A percentile compares a stretch with the other conserved stretches of the same genome.
These are phyloP conservation scores for Ambrosiella cleistominuta DNA, from an alignment of 2,329 filamentous ascomycete genomes.

Conservation along the genomic window DNA sequence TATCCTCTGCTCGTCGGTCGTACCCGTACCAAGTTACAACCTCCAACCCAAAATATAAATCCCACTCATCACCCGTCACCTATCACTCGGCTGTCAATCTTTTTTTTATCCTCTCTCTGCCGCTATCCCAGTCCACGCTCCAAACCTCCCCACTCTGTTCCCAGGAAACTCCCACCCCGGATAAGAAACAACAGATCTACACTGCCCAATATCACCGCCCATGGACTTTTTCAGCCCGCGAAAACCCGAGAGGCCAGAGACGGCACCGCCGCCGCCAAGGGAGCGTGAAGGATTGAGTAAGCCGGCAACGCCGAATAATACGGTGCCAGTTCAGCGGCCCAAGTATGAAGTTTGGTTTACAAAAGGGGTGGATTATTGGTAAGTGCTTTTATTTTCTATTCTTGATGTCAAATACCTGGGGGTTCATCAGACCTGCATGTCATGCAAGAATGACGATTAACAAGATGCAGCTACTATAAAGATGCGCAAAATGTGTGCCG, in stretches of 20 bases:
- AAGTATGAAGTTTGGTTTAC: conserved; percentile 4
- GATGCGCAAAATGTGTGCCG: conserved; percentile 4
- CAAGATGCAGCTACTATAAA: conserved; percentile 6
- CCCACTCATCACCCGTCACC: too few species aligned
- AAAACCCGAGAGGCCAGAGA: neutral
- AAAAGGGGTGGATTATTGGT: conserved; percentile 6
- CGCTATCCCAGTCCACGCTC: neutral
- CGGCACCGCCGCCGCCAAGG: neutral
- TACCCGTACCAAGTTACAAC: too few species aligned
- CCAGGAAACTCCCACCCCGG: neutral
- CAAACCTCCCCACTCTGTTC: neutral
- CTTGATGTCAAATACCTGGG: neutral
- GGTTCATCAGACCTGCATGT: neutral
- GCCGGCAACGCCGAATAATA: neutral
- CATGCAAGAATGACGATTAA: neutral
- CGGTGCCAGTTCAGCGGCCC: neutral
- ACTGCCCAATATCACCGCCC: too few species aligned
- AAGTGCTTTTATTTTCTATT: neutral
- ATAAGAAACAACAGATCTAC: too few species aligned
- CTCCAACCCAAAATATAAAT: too few species aligned
- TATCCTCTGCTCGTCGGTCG: too few species aligned
- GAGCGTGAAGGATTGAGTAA: neutral
- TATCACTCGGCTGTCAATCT: neutral
- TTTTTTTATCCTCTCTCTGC: neutral
- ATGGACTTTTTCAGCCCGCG: conserved; percentile 2